Percentiles rank a stretch among this genome's conserved stretches.
Evolutionary conservation across 208 protist genomes (phyloP).

Genomic region (Novymonas esmeraldas): DNA sequence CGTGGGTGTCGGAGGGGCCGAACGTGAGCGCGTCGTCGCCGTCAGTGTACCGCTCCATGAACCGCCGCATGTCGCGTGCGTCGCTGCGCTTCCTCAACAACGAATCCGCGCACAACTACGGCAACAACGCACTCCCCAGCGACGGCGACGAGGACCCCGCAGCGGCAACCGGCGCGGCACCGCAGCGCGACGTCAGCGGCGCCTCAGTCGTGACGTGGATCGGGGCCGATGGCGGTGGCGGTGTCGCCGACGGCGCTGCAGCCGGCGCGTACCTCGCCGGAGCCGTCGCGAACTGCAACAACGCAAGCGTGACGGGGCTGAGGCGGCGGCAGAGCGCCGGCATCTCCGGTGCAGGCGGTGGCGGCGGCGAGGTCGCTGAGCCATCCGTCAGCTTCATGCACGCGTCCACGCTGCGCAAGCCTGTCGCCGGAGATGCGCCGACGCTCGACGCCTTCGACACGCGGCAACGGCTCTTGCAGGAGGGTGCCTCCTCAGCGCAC

Average conservation of each 20-base stretch:
- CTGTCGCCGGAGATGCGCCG: too few relatives aligned
- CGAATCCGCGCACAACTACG: conserved; percentile 20
- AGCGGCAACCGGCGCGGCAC: not conserved
- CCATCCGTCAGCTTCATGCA: not conserved
- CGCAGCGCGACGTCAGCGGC: not conserved
- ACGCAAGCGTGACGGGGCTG: not conserved
- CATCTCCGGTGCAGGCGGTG: not conserved
- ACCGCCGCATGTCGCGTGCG: conserved; percentile 27
- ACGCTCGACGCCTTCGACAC: too few relatives aligned
- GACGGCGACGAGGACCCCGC: conserved; percentile 7
- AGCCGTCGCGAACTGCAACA: not conserved
- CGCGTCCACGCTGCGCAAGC: too few relatives aligned
- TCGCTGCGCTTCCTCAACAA: conserved; percentile 23
- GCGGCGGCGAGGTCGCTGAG: not conserved
- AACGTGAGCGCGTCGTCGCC: conserved; percentile 1
- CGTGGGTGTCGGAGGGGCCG: too few relatives aligned
- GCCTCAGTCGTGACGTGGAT: not conserved
- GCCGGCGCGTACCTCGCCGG: not conserved
- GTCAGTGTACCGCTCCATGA: conserved; percentile 5
- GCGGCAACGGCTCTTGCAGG: too few relatives aligned
- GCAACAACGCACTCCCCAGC: conserved; percentile 11
- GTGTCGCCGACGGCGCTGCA: not conserved
- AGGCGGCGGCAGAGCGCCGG: not conserved
- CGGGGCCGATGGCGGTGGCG: not conserved
- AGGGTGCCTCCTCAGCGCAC: too few relatives aligned